Evolutionary conservation across 2,329 filamentous ascomycete species (phyloP), one percentile per base, ranked within the genome.

Genomic region (Arthrobotrys conoides): DNA sequence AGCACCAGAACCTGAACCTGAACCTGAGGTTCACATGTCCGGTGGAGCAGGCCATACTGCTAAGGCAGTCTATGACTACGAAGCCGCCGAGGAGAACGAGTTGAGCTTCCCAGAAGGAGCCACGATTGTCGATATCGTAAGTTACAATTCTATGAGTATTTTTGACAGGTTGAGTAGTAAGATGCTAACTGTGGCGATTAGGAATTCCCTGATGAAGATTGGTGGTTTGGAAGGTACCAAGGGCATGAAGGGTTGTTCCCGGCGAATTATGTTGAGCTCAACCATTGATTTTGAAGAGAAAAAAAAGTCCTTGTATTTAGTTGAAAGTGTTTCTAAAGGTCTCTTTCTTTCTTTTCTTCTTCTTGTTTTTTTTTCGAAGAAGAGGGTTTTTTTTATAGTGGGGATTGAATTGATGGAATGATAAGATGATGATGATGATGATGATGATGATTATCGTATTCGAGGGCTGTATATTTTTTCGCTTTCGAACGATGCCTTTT

Each of bases 181-280:
- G 36, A 44, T 44, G 9, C 22, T n/a, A 30, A 61, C 27, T 61
- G 22, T 24, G 9, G 1, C 6, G 24, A 49, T 20, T 82, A 92
- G 91, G 93, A 97, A 86, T 98, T 98, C 85, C 96, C 96, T 1
- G 96, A 98, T 82, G 95, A 98, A 81, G 96, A 99, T 84, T 99
- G 96, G 96, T 99, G 96, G 96, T 92, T 95, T 82, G 96, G 96
- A 75, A 90, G 92, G 82, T 96, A 92, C 84, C 88, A 90, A 27
- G 94, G 94, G 64, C 89, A 91, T 73, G 89, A 89, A 33, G 96
- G 96, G 79, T 88, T 99, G 55, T 99, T 99, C 89, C 90, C 90
- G 12, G 88, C 90, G 83, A 91, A 92, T 84, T 92, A 92, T 82
- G 90, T 92, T 80, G 86, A 90, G 84, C 85, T 91, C 68, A 85